Evolutionary conservation across 1,284 basidiomycete genomes (phyloP).

Genomic region (Somion occarium): DNA sequence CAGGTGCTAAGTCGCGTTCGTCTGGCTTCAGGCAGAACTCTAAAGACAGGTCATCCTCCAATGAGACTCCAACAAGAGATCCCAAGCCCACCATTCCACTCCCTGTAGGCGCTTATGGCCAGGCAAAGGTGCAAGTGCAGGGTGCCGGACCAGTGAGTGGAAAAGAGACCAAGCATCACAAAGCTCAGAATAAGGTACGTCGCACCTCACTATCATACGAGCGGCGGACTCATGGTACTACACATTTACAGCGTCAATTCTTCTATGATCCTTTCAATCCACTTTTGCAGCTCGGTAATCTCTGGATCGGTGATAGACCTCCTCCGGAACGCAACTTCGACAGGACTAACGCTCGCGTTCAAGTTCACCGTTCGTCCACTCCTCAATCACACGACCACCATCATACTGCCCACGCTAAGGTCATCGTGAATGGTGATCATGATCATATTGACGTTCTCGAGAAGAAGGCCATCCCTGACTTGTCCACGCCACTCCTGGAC

Average conservation of each 20-base stretch:
- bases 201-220: too few relatives aligned
- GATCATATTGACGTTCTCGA: slow-evolving; percentile 8
- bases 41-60: not conserved
- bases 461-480: not conserved
- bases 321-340: slow-evolving; percentile 3
- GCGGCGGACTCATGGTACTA: too few relatives aligned
- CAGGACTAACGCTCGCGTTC: slow-evolving; percentile 6
- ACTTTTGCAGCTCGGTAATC: slow-evolving; percentile 16
- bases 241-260: slow-evolving; percentile 1
- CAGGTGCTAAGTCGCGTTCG: not conserved
- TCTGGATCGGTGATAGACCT: slow-evolving; percentile 20
- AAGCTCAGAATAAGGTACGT: not conserved
- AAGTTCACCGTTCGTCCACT: too few relatives aligned
- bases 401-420: not conserved
- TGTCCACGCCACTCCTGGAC: slow-evolving; percentile 13
- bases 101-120: not conserved
- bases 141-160: not conserved
- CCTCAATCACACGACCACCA: slow-evolving; percentile 10
- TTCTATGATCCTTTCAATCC: slow-evolving; percentile 14
- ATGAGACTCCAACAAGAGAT: not conserved
- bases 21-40: not conserved
- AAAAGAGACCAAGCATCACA: not conserved
- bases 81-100: not conserved
- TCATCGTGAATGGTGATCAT: slow-evolving; percentile 11
- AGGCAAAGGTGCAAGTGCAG: not conserved